Base-by-base conservation (phyloP, 441 rosid genomes). In the Pelargonium australe region DNA sequence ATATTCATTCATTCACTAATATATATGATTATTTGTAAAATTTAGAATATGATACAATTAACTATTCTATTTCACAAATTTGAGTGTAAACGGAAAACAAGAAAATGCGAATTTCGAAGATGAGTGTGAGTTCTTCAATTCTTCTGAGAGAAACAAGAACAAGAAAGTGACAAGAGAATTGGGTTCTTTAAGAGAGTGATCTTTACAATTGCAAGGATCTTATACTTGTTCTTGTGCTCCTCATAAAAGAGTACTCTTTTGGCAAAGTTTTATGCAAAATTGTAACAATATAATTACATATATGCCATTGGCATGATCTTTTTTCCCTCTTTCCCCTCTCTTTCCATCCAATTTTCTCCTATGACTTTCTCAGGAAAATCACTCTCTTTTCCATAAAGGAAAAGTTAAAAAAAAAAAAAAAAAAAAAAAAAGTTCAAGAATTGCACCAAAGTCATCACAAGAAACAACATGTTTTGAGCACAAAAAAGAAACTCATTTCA, bases 201-300 rank as follows among this genome's bases (percentile, higher is more conserved):
- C 40, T 34, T 34, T 34, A 34, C 40, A 34, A 34, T 34, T 4
- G 40, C 40, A 53, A 53, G 60, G 60, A 53, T 53, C 60, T n/a
- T n/a, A 53, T 53, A 4, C 60, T 51, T 51, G 58, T 51, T 51
- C 58, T 51, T 51, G 5, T 51, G 17, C 40, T 34, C 40, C 40
- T 34, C 37, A 4, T 41, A 68, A 79, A 72, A 67, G 70, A 51
- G 25, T 63, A 20, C 10, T 68, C 73, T 77, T 80, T 79, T 73
- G 11, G 40, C 63, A 69, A 74, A 34, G 73, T 25, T 58, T 58
- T 19, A 19, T 19, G 40, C 40, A 55, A 51, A 16, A 55, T 55
- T 55, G 61, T 55, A 19, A 16, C 6, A 58, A 58, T 17, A 51
- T 58, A 23, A 31, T 7, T 8, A 34, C 40, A 34, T 0, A 5